Evolutionary conservation across 208 protist species (phyloP).

Genomic region (Trypanosoma vivax): DNA sequence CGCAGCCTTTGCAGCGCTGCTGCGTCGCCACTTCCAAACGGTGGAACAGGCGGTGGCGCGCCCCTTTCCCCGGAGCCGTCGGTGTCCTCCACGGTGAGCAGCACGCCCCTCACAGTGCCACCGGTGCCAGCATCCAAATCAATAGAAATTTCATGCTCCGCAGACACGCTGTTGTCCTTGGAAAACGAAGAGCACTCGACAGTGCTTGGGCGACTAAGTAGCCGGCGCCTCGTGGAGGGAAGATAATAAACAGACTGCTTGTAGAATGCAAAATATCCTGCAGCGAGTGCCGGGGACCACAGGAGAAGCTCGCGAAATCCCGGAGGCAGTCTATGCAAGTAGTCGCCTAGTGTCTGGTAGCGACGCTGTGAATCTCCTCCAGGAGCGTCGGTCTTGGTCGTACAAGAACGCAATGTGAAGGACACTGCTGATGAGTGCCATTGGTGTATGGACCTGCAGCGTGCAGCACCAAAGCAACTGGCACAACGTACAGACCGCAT

Average conservation of each 20-base stretch:
- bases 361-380: background rate
- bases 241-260: conserved; percentile 51
- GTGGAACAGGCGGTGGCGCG: conserved; percentile 23
- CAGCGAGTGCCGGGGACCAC: conserved; percentile 41
- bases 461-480: too few species aligned
- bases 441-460: too few species aligned
- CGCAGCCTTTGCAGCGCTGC: conserved; percentile 23
- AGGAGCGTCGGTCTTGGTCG: too few species aligned
- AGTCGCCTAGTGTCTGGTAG: conserved; percentile 31
- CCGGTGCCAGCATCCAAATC: conserved; percentile 3
- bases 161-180: background rate
- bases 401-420: too few species aligned
- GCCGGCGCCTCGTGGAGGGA: conserved; percentile 25
- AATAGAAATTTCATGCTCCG: background rate
- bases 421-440: too few species aligned
- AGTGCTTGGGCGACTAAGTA: conserved; percentile 11
- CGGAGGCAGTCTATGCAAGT: conserved; percentile 38
- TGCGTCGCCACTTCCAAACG: conserved; percentile 21
- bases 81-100: background rate
- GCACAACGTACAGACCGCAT: too few species aligned
- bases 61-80: background rate
- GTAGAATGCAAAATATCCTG: conserved; percentile 33
- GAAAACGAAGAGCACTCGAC: background rate
- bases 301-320: conserved; percentile 42
- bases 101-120: conserved; percentile 3